A percentile compares a stretch with the other conserved stretches of the same genome.
Evolutionary conservation across 192 early-diverging fungal genomes (phyloP).

Genomic region (Gonapodya sp.): DNA sequence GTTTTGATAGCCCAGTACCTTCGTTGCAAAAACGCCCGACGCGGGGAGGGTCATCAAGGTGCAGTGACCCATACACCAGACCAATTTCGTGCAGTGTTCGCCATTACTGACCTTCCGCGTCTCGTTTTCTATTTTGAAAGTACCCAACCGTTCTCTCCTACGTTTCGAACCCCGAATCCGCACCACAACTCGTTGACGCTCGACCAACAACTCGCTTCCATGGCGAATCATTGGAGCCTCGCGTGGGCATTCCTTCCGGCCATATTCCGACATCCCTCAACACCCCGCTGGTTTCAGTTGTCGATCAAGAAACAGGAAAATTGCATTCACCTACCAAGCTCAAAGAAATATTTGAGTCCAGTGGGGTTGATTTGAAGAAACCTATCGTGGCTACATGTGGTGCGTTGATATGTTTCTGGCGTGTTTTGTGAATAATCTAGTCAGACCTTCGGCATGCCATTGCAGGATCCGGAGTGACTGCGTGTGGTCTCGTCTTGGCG

Average conservation of each 20-base stretch:
- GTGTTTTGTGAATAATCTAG: neutral
- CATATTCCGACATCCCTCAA: constrained; percentile 74
- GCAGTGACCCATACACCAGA: no score
- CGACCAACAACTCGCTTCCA: constrained; percentile 40
- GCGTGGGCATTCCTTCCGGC: constrained; percentile 63
- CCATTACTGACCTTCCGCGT: constrained; percentile 17
- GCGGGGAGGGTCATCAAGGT: constrained; percentile 4
- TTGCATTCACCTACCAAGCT: constrained; percentile 43
- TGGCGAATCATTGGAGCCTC: constrained; percentile 69
- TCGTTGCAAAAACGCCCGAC: constrained; percentile 1
- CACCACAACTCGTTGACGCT: constrained; percentile 53
- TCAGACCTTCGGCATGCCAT: constrained; percentile 26
- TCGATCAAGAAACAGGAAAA: constrained; percentile 36
- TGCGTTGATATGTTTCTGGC: constrained; percentile 13
- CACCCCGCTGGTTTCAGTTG: constrained; percentile 56
- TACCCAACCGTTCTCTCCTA: constrained; percentile 14
- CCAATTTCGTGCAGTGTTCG: constrained; percentile 8
- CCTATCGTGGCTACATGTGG: constrained; percentile 77
- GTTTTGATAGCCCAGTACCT: neutral
- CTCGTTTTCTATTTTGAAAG: constrained; percentile 47
- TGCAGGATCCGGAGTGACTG: constrained; percentile 40
- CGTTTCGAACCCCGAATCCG: constrained; percentile 20
- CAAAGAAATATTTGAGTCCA: constrained; percentile 36
- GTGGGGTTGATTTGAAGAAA: constrained; percentile 55
- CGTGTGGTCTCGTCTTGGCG: neutral